Percentiles rank a stretch among this genome's conserved stretches.
Evolutionary conservation across 2,329 filamentous ascomycete genomes (phyloP).

Genomic region (Biscogniauxia mediterranea): DNA sequence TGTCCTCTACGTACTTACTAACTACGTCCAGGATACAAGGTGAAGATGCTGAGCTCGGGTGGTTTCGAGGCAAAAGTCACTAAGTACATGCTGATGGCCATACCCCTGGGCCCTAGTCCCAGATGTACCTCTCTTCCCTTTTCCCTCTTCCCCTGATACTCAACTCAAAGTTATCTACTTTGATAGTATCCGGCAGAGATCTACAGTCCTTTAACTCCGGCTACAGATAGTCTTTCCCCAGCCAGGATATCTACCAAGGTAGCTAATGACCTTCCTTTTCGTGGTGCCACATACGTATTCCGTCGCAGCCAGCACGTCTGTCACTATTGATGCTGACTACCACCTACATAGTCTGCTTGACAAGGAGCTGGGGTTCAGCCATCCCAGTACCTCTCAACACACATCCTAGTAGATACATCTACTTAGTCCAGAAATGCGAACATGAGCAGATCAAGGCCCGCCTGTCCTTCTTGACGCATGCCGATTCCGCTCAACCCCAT

Average conservation of each 20-base stretch:
- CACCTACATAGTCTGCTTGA: not conserved
- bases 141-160: too few species aligned
- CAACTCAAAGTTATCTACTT: not conserved
- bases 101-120: not conserved
- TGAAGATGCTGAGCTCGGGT: not conserved
- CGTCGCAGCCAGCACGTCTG: not conserved
- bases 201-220: not conserved
- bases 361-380: not conserved
- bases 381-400: slow-evolving; percentile 6
- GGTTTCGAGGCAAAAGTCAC: not conserved
- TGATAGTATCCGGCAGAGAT: not conserved
- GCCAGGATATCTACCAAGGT: not conserved
- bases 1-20: not conserved
- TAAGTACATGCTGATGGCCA: not conserved
- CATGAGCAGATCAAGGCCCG: not conserved
- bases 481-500: slow-evolving; percentile 11
- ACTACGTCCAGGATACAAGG: not conserved
- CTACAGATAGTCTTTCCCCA: not conserved
- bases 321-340: not conserved
- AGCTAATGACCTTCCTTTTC: not conserved
- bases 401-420: slow-evolving; percentile 9
- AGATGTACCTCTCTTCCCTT: not conserved
- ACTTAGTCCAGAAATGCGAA: slow-evolving; percentile 5
- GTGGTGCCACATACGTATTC: not conserved
- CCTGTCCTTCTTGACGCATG: not conserved